phyloP scores from a whole-genome alignment of 108 stramenopile genomes.

The Cylindrotheca closterium region DNA sequence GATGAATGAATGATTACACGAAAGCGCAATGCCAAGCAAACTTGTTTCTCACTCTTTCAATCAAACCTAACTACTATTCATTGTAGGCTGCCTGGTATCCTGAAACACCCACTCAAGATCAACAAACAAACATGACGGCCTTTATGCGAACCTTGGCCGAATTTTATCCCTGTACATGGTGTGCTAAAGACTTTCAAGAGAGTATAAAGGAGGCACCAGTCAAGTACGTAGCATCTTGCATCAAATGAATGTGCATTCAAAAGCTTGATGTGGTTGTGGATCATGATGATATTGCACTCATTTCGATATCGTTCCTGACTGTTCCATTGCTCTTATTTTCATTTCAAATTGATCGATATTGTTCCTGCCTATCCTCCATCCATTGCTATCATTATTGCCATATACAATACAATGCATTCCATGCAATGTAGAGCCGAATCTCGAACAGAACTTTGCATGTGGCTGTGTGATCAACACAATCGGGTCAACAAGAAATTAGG shows the following conservation, averaged over 20 bases:
- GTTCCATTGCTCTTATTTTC: too few relatives aligned
- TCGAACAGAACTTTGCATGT: constrained; percentile 72
- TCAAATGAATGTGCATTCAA: too few relatives aligned
- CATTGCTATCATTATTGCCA: too few relatives aligned
- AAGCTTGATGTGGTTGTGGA: too few relatives aligned
- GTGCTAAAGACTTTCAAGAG: constrained; percentile 76
- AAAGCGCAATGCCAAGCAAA: too few relatives aligned
- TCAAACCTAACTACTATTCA: constrained; percentile 1
- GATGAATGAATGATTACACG: too few relatives aligned
- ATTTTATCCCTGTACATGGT: constrained; percentile 88
- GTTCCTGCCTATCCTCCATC: too few relatives aligned
- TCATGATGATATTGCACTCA: too few relatives aligned
- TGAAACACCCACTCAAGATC: constrained; percentile 59
- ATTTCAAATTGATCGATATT: too few relatives aligned
- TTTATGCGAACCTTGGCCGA: constrained; percentile 67
- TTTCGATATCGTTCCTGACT: too few relatives aligned
- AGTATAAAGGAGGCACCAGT: constrained; percentile 65
- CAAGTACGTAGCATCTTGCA: constrained; percentile 34
- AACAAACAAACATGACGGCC: constrained; percentile 52
- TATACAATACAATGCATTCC: neutral
- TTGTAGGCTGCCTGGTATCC: constrained; percentile 84
- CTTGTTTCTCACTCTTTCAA: constrained; percentile 3
- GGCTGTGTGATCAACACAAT: constrained; percentile 90
- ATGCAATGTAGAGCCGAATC: constrained; percentile 44
- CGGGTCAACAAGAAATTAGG: constrained; percentile 79